phyloP scores from a whole-genome alignment of 2,329 filamentous ascomycete species.

The Epichloe amarillans region DNA sequence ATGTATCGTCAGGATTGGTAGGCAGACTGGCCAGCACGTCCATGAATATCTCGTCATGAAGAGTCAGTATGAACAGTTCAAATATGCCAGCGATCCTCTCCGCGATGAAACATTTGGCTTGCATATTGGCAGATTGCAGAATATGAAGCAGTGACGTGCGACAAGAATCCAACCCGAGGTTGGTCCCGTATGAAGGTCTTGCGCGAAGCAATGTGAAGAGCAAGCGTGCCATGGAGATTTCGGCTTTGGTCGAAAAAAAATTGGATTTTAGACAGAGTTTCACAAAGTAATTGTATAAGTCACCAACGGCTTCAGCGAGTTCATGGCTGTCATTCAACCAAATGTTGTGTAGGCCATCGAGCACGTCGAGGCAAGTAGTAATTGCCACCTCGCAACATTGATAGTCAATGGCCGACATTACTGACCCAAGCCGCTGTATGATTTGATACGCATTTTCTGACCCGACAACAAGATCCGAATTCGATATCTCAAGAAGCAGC shows the following conservation, averaged over 20 bases:
- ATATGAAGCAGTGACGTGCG: slow-evolving; percentile 65
- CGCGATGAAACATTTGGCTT: slow-evolving; percentile 65
- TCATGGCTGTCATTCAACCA: slow-evolving; percentile 50
- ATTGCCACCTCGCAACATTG: slow-evolving; percentile 64
- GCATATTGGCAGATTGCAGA: slow-evolving; percentile 50
- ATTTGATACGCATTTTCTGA: slow-evolving; percentile 32
- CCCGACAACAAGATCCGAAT: slow-evolving; percentile 37
- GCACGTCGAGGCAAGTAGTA: slow-evolving; percentile 51
- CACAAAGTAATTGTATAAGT: slow-evolving; percentile 71
- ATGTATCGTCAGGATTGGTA: slow-evolving; percentile 52
- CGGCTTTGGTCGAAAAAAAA: slow-evolving; percentile 57
- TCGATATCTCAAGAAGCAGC: slow-evolving; percentile 38
- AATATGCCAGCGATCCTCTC: slow-evolving; percentile 62
- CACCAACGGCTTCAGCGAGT: slow-evolving; percentile 52
- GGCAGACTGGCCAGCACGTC: slow-evolving; percentile 76
- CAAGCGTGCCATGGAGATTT: slow-evolving; percentile 53
- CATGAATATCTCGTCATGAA: slow-evolving; percentile 73
- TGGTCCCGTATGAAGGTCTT: slow-evolving; percentile 52
- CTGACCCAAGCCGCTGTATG: slow-evolving; percentile 35
- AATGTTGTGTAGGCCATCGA: slow-evolving; percentile 47
- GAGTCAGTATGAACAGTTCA: slow-evolving; percentile 63
- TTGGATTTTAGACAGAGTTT: slow-evolving; percentile 52
- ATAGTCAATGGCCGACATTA: slow-evolving; percentile 45
- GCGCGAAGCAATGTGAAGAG: slow-evolving; percentile 56
- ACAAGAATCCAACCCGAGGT: slow-evolving; percentile 41